Evolutionary conservation across 768 basidiomycete genomes (phyloP).

Genomic region (Suillus weaverae): DNA sequence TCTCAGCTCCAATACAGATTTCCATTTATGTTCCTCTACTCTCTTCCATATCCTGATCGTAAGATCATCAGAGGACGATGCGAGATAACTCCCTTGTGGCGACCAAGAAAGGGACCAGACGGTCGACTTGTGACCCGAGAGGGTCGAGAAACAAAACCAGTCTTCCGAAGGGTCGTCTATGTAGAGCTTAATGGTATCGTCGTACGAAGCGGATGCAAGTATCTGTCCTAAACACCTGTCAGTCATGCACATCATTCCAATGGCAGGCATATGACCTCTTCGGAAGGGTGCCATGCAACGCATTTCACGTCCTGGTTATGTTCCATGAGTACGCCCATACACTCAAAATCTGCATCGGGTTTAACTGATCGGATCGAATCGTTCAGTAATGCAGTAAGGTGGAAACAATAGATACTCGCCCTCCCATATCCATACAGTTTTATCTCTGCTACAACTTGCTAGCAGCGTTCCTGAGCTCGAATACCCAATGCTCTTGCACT

Average conservation of each 20-base stretch:
- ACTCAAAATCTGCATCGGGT: constrained; percentile 92
- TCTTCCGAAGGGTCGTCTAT: constrained; percentile 92
- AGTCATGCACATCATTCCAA: constrained; percentile 13
- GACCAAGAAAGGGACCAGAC: constrained; percentile 91
- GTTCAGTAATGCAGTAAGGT: not conserved
- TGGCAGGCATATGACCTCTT: constrained; percentile 62
- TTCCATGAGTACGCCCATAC: constrained; percentile 94
- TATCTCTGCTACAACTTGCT: constrained; percentile 95
- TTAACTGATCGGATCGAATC: constrained; percentile 51
- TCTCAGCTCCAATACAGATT: constrained; percentile 55
- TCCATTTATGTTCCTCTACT: constrained; percentile 59
- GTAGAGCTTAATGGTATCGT: constrained; percentile 93
- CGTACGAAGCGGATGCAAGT: constrained; percentile 95
- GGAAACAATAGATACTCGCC: constrained; percentile 44
- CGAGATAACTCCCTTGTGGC: constrained; percentile 77
- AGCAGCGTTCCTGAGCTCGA: constrained; percentile 72
- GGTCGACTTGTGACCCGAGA: constrained; percentile 80
- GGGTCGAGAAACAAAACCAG: constrained; percentile 85
- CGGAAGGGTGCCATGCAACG: constrained; percentile 91
- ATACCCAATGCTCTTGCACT: constrained; percentile 92
- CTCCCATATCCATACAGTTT: constrained; percentile 99
- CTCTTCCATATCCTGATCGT: constrained; percentile 87
- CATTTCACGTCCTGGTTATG: constrained; percentile 96
- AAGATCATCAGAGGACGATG: constrained; percentile 82
- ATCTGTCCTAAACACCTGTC: constrained; percentile 53